phyloP scores from a whole-genome alignment of 768 basidiomycete species.

The Suillus sp. region DNA sequence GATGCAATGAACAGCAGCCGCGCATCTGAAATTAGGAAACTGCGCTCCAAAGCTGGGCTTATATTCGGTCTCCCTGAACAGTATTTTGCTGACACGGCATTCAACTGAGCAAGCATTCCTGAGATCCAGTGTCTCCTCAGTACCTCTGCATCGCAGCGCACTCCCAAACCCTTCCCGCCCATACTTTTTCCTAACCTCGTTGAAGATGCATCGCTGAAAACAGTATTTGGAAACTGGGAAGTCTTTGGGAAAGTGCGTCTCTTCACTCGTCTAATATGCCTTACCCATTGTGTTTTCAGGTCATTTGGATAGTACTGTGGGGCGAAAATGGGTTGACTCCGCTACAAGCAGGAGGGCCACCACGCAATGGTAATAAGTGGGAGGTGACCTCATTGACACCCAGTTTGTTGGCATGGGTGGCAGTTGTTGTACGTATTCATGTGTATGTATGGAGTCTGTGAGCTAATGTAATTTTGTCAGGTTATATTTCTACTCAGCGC shows the following conservation, averaged over 20 bases:
- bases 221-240: slow-evolving; percentile 5
- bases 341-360: background rate
- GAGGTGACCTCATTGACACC: background rate
- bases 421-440: background rate
- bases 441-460: too few relatives aligned
- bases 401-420: slow-evolving; percentile 3
- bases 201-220: background rate
- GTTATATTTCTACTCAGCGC: background rate
- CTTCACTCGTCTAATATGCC: background rate
- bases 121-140: slow-evolving; percentile 5
- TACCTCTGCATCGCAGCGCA: background rate
- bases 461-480: background rate
- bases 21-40: slow-evolving; percentile 3
- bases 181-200: background rate
- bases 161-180: background rate
- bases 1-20: background rate
- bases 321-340: background rate
- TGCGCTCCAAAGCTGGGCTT: background rate
- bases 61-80: slow-evolving; percentile 8
- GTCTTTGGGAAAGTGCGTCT: slow-evolving; percentile 1
- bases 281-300: background rate
- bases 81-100: background rate
- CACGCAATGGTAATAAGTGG: background rate
- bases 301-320: background rate
- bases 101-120: background rate